Conservation (phyloP, 768 basidiomycete genomes). For the Boletus pseudo-olivaceus region DNA sequence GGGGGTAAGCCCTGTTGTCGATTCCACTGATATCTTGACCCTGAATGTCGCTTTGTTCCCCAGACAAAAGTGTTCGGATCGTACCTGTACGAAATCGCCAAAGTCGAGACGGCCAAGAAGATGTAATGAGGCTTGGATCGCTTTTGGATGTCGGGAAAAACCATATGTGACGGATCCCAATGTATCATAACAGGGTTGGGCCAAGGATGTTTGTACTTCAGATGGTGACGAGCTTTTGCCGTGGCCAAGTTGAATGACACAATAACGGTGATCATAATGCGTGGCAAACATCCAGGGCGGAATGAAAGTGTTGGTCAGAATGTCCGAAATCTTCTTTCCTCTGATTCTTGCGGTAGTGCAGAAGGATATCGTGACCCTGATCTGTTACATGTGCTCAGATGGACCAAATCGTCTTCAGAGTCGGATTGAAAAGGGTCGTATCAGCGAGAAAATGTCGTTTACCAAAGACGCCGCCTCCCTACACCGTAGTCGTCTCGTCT, state of each 20-base stretch:
- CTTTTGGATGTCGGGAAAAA: background rate
- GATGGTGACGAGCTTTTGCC: background rate
- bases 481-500: too few species aligned
- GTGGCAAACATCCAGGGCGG: too few species aligned
- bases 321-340: too few species aligned
- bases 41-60: background rate
- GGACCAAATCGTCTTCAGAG: too few species aligned
- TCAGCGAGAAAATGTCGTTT: too few species aligned
- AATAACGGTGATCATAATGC: background rate
- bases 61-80: background rate
- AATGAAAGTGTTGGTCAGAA: too few species aligned
- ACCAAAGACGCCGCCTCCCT: too few species aligned
- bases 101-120: background rate
- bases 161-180: background rate
- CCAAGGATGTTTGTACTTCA: background rate
- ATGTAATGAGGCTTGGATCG: background rate
- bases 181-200: background rate
- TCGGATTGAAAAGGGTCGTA: too few species aligned
- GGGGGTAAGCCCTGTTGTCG: background rate
- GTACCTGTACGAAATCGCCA: background rate
- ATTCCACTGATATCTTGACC: background rate
- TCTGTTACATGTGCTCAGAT: too few species aligned
- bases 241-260: background rate
- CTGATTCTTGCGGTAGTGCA: too few species aligned
- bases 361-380: too few species aligned